A percentile compares a stretch with the other conserved stretches of the same genome.
phyloP scores from a whole-genome alignment of 2,329 filamentous ascomycete species.

The Venturia carpophila region DNA sequence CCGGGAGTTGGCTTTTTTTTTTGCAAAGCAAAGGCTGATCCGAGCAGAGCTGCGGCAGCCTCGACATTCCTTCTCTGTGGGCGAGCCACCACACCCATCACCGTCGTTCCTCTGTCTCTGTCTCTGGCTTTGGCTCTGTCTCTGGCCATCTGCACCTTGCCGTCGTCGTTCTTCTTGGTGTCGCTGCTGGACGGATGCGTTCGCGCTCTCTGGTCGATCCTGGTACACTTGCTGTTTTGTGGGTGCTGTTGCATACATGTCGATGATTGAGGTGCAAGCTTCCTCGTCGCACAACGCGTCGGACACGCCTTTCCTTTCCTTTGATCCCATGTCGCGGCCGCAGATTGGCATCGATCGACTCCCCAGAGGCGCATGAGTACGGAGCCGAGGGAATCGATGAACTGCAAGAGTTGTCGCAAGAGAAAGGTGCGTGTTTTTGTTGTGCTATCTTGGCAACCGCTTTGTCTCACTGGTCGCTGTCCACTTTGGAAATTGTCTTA shows the following conservation, averaged over 20 bases:
- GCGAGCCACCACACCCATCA: background rate
- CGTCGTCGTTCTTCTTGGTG: background rate
- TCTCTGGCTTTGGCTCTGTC: background rate
- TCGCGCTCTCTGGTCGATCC: no score
- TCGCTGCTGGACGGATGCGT: no score
- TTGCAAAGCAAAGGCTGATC: background rate
- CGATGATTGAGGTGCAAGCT: conserved; percentile 2
- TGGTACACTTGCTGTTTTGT: no score
- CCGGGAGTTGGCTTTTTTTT: no score
- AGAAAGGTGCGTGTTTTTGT: conserved; percentile 58
- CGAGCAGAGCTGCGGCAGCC: background rate
- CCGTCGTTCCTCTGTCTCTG: background rate
- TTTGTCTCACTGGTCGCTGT: conserved; percentile 3
- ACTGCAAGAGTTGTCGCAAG: conserved; percentile 90
- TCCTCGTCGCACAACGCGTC: background rate
- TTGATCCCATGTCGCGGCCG: conserved; percentile 38
- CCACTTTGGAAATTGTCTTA: conserved; percentile 18
- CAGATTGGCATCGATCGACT: conserved; percentile 76
- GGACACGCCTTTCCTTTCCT: background rate
- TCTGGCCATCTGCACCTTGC: background rate
- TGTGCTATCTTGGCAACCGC: background rate
- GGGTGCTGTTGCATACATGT: background rate
- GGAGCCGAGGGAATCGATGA: conserved; percentile 84
- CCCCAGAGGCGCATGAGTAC: conserved; percentile 62
- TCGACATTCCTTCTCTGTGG: background rate